Percentiles rank a stretch among this genome's conserved stretches.
Conservation (phyloP, 2,329 filamentous ascomycete species). For the Xylaria sp. region DNA sequence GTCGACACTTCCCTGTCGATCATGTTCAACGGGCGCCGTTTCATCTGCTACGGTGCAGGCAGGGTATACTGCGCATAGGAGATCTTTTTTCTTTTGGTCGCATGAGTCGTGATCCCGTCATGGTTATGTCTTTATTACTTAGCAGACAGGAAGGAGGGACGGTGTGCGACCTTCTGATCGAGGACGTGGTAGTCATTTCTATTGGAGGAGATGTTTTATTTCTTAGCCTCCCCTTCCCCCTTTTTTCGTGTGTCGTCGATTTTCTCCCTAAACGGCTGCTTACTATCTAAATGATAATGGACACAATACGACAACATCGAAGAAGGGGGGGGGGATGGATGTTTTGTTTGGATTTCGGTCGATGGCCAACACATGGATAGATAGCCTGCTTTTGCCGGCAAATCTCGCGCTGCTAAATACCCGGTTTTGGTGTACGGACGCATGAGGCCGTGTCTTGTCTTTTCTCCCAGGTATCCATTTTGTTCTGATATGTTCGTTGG, state of each 20-base stretch:
- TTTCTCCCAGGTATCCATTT: background rate
- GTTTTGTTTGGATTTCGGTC: background rate
- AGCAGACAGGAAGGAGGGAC: background rate
- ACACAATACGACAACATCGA: background rate
- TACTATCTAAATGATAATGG: background rate
- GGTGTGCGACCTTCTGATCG: background rate
- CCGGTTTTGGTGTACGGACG: constrained; percentile 12
- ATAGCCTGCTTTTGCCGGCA: constrained; percentile 22
- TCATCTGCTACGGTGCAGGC: background rate
- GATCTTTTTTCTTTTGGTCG: background rate
- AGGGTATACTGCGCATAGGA: background rate
- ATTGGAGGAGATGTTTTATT: no score
- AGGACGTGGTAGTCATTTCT: no score
- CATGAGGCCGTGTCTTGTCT: constrained; percentile 4
- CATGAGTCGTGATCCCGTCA: constrained; percentile 7
- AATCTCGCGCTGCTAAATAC: constrained; percentile 18
- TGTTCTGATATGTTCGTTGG: background rate
- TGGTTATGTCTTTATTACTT: background rate
- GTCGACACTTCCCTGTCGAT: constrained; percentile 4
- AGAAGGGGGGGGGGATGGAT: background rate
- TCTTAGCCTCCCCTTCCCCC: no score
- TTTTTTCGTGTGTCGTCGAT: background rate
- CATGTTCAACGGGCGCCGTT: background rate
- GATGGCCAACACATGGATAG: background rate
- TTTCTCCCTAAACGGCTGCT: background rate